Evolutionary conservation across 257 asterid genomes (phyloP).

Genomic region (Solanum piurae): DNA sequence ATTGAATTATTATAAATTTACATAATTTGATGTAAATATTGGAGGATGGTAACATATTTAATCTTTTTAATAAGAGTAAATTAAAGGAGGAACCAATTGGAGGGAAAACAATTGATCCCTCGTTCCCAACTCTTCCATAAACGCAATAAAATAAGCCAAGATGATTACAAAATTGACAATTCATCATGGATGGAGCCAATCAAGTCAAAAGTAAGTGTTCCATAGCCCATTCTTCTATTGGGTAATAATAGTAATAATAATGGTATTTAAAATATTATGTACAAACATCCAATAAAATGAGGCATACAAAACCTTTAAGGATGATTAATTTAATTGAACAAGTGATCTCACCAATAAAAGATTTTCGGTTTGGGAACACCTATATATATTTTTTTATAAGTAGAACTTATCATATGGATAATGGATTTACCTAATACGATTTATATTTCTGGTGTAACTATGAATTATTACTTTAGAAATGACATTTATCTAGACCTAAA

Average conservation of each 20-base stretch:
- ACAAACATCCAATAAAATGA: not conserved
- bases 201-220: not conserved
- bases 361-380: not conserved
- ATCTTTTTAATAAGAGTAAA: not conserved
- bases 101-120: not conserved
- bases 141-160: not conserved
- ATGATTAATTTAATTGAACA: not conserved
- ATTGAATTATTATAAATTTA: not conserved
- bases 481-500: no score
- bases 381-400: not conserved
- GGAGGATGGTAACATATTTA: not conserved
- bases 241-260: not conserved
- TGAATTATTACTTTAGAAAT: not conserved
- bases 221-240: not conserved
- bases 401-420: not conserved
- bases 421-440: not conserved
- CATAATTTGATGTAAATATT: not conserved
- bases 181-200: not conserved
- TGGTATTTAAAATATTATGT: not conserved
- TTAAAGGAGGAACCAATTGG: not conserved
- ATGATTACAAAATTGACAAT: not conserved
- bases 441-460: no score
- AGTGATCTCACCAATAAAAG: not conserved
- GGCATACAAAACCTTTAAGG: not conserved
- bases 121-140: not conserved